Base-by-base conservation (phyloP, 495 filamentous ascomycete genomes). In the Aspergillus ellipticus region DNA sequence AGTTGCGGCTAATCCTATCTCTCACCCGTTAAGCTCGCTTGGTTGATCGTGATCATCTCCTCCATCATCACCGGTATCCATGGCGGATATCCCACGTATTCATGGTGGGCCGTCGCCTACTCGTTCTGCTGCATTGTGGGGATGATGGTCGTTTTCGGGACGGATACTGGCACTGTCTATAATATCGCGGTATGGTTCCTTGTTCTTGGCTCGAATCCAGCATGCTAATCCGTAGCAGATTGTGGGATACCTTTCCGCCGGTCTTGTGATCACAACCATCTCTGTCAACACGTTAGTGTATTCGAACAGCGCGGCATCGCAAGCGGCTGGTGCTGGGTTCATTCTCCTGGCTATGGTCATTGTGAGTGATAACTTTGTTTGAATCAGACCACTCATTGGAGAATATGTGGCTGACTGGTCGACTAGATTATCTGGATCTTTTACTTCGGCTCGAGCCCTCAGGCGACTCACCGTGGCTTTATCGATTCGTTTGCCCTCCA, bases 351-450 rank as follows among this genome's bases (percentile, higher is more conserved):
- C 93, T 31, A 97, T 97, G 85, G 86, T 97, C 51, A 84, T 89
- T 66, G 93, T 96, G 79, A 66, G 87, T 79, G 4, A 16, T 8
- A 15, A n/a, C 20, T 48, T 1, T 16, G 3, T 0, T 7, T 0
- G 4, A 13, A 31, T n/a, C n/a, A n/a, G n/a, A n/a, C n/a, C n/a
- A n/a, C 43, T 39, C 5, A 19, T 21, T 13, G 13, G 7, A 2
- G 7, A 41, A 37, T 35, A 17, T 16, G 3, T 7, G 24, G 48
- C 60, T 70, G 33, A 67, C 50, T 10, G 3, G 3, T 15, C 13
- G 11, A 8, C n/a, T 64, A 97, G 93, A 89, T 97, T 64, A 83
- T 97, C 46, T 99, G 94, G 94, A 96, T 97, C 57, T 96, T 96
- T 75, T 96, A 97, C 75, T 99, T 96, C 64, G 94, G 94, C 54